phyloP scores from a whole-genome alignment of 805 yeast genomes.

The Saccharomyces eubayanus region DNA sequence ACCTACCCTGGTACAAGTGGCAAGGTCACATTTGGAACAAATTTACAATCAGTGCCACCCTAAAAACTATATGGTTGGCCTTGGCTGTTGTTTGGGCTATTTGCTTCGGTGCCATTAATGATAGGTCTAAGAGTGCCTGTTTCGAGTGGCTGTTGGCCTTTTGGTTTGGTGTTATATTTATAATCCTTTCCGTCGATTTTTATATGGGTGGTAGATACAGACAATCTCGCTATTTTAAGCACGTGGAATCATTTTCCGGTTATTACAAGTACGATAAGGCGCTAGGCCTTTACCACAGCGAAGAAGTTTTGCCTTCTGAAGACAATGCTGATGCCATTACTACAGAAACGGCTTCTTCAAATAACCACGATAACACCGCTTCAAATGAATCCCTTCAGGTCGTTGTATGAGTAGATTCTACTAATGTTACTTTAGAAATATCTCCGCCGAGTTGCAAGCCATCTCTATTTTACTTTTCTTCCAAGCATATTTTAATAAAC shows the following conservation, averaged over 20 bases:
- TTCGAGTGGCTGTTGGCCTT: constrained; percentile 87
- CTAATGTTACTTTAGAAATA: neutral
- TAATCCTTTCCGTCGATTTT: constrained; percentile 61
- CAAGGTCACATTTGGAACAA: constrained; percentile 34
- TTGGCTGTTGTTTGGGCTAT: constrained; percentile 61
- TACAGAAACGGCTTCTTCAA: neutral
- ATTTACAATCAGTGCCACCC: constrained; percentile 40
- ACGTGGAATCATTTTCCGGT: constrained; percentile 22
- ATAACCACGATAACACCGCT: neutral
- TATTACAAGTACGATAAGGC: constrained; percentile 23
- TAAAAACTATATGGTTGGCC: constrained; percentile 58
- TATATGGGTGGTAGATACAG: constrained; percentile 46
- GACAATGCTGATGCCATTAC: neutral
- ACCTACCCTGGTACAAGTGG: constrained; percentile 29
- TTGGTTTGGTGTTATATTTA: constrained; percentile 65
- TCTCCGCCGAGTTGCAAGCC: neutral
- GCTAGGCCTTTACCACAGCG: constrained; percentile 3
- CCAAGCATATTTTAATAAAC: neutral
- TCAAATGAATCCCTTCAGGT: neutral
- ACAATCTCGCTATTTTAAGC: constrained; percentile 25
- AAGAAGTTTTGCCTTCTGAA: neutral
- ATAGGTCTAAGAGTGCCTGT: constrained; percentile 46
- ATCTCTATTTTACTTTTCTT: neutral
- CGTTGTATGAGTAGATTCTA: neutral
- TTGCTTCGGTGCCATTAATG: constrained; percentile 46